Evolutionary conservation across 148 eudicot genomes (phyloP), one percentile per base, ranked within the genome.

Genomic region (Agrostemma githago): DNA sequence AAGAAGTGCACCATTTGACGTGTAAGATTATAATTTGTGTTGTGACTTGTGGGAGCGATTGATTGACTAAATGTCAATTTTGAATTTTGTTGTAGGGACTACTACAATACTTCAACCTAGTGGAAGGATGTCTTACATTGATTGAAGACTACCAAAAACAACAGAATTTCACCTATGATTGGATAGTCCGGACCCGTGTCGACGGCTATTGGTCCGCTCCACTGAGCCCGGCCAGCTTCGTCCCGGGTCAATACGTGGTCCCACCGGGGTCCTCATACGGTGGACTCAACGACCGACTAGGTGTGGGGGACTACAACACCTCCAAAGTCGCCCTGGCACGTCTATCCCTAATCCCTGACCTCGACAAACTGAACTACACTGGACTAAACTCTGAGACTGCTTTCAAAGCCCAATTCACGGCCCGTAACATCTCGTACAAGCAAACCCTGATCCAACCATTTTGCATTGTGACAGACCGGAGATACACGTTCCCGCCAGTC

Each of bases 151-250:
- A 95, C 73, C 93, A 92, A 78, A 66, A 68, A 56, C 73, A 73
- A 65, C 78, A 87, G 71, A 84, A 84, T 62, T 92, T 95, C 81
- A 88, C 93, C 0, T 95, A 95, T 65, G 89, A 95, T 79, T 95
- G 98, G 98, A 87, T 95, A 11, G 76, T 95, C 79, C 89, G 98
- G n/a, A 92, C 93, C 57, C 85, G 98, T 34, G 98, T 95, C 0
- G 98, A 95, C 74, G 84, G 90, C 4, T 95, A 86, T 77, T 95
- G 98, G 97, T 88, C 98, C 4, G 77, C 60, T 60, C 90, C 96
- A 2, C 82, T 95, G 0, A 54, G 65, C 37, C 88, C 92, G 6
- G 64, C 79, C 2, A 83, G 81, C 84, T 92, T 95, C 77, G 48
- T 95, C 53, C 90, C 83, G 8, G 89, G 86, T 12, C 69, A 78